These are phyloP conservation scores for Lichenothelia convexa DNA, from an alignment of 495 filamentous ascomycete genomes.

Conservation along the genomic window DNA sequence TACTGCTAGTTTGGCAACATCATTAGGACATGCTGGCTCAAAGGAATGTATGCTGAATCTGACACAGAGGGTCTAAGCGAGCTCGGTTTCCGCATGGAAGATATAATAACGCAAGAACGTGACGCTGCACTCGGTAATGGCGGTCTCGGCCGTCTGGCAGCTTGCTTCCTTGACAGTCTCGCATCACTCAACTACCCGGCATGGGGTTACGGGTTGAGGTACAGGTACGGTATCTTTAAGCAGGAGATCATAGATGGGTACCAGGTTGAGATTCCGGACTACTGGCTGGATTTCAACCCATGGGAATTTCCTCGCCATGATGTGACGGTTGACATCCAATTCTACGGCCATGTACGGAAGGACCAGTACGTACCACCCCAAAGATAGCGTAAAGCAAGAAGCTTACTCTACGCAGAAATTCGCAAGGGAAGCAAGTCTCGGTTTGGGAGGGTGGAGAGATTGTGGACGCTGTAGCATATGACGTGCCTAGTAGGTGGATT, in stretches of 20 bases:
- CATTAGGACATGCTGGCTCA: neutral
- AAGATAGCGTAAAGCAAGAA: neutral
- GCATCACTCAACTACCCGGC: constrained; percentile 88
- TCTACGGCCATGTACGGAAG: constrained; percentile 70
- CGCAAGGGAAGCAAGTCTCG: constrained; percentile 49
- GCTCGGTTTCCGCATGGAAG: constrained; percentile 91
- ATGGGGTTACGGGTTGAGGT: constrained; percentile 91
- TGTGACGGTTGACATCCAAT: constrained; percentile 87
- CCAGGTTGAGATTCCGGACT: constrained; percentile 93
- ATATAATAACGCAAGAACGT: constrained; percentile 85
- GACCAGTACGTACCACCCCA: constrained; percentile 25
- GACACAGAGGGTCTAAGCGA: constrained; percentile 56
- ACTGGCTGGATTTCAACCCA: constrained; percentile 98
- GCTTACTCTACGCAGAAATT: constrained; percentile 33
- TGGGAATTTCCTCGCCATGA: constrained; percentile 97
- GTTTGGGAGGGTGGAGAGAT: constrained; percentile 86
- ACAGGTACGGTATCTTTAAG: constrained; percentile 97
- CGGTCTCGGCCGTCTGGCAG: constrained; percentile 82
- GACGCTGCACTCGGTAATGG: constrained; percentile 95
- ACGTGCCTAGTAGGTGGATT: constrained; percentile 51
- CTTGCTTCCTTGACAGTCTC: constrained; percentile 91
- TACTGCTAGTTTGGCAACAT: too few relatives aligned
- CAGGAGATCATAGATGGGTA: constrained; percentile 97
- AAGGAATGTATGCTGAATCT: neutral
- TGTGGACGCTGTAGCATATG: constrained; percentile 84